These are phyloP conservation scores for Mycena pura DNA, from an alignment of 768 basidiomycete species.

Conservation along the genomic window DNA sequence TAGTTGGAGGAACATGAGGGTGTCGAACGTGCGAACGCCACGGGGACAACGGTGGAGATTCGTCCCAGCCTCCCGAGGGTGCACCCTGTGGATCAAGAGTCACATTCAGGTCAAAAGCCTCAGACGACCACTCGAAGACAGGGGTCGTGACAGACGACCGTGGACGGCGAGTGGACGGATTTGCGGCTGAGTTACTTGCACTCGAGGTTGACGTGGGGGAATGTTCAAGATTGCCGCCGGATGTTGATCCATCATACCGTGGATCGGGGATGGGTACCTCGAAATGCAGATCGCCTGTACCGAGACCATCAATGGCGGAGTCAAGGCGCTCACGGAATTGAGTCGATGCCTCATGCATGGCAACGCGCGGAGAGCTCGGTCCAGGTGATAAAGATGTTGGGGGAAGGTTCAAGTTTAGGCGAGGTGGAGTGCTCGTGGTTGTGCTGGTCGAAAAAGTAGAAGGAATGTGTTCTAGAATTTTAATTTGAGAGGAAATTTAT, in stretches of 20 bases:
- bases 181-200: neutral
- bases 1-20: neutral
- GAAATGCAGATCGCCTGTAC: slow-evolving; percentile 34
- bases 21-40: slow-evolving; percentile 7
- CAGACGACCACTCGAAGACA: slow-evolving; percentile 21
- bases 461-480: slow-evolving; percentile 15
- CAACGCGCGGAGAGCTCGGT: slow-evolving; percentile 10
- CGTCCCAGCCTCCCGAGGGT: neutral
- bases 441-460: slow-evolving; percentile 9
- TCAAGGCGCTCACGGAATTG: slow-evolving; percentile 42
- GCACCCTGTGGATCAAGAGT: neutral
- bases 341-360: slow-evolving; percentile 2
- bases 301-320: slow-evolving; percentile 41
- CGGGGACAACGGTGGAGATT: slow-evolving; percentile 1
- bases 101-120: slow-evolving; percentile 3
- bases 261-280: slow-evolving; percentile 15
- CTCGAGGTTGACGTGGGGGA: neutral
- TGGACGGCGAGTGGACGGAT: neutral
- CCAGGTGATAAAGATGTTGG: slow-evolving; percentile 18
- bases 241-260: neutral
- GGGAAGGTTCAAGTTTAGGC: slow-evolving; percentile 23
- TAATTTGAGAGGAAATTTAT: neutral
- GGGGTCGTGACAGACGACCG: slow-evolving; percentile 4
- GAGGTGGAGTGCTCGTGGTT: slow-evolving; percentile 19
- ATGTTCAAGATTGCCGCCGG: slow-evolving; percentile 6